phyloP scores from a whole-genome alignment of 805 yeast species.

The Alloascoidea hylecoeti region DNA sequence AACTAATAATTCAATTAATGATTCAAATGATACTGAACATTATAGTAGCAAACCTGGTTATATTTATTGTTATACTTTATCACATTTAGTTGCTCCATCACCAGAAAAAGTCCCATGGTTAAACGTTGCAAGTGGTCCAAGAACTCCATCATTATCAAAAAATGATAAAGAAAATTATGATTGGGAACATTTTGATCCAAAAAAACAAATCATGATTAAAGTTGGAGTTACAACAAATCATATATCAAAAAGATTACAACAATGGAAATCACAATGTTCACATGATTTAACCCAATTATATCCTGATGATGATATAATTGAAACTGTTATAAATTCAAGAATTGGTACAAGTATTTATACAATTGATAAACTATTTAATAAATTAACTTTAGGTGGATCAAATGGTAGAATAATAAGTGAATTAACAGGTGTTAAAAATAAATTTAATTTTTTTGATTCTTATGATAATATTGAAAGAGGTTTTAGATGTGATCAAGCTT shows the following conservation, averaged over 20 bases:
- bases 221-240: not conserved
- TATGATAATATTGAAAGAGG: constrained; percentile 1
- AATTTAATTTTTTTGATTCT: too few relatives aligned
- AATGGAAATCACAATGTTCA: not conserved
- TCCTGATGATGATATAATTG: not conserved
- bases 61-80: not conserved
- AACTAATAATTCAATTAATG: too few relatives aligned
- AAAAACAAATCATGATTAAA: not conserved
- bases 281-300: not conserved
- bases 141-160: not conserved
- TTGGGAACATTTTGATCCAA: not conserved
- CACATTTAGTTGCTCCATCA: not conserved
- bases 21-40: not conserved
- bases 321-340: constrained; percentile 1
- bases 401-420: too few relatives aligned
- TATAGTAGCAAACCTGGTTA: constrained; percentile 1
- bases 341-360: not conserved
- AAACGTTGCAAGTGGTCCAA: not conserved
- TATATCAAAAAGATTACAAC: not conserved
- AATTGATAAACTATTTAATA: not conserved
- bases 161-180: not conserved
- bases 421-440: too few relatives aligned
- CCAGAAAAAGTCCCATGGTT: not conserved
- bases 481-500: not conserved
- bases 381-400: not conserved